A percentile compares a stretch with the other conserved stretches of the same genome.
These are phyloP conservation scores for Suillus discolor DNA, from an alignment of 768 basidiomycete genomes.

Conservation along the genomic window DNA sequence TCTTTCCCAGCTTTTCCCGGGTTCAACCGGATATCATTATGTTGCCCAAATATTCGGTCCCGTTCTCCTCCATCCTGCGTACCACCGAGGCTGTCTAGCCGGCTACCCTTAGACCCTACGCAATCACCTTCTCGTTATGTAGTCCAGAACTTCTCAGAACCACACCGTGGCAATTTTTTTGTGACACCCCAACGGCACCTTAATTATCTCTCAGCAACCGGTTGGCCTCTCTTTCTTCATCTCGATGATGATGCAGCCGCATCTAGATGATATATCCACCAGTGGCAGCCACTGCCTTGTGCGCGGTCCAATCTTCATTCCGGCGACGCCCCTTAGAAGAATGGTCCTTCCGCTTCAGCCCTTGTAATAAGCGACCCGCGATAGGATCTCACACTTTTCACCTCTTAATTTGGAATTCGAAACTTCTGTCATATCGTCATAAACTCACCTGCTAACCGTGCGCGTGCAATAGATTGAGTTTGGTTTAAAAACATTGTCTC, in stretches of 20 bases:
- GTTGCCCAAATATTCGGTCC: background rate
- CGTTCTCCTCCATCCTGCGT: background rate
- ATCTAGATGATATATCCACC: background rate
- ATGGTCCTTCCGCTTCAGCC: background rate
- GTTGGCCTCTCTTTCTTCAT: background rate
- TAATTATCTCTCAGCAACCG: slow-evolving; percentile 4
- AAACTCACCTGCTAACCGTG: background rate
- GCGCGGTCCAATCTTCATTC: background rate
- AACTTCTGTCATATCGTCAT: slow-evolving; percentile 3
- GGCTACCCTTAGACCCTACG: background rate
- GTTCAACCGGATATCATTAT: background rate
- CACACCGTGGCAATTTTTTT: slow-evolving; percentile 3
- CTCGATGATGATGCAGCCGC: background rate
- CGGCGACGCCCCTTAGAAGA: background rate
- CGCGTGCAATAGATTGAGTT: slow-evolving; percentile 1
- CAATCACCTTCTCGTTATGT: background rate
- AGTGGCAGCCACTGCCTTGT: background rate
- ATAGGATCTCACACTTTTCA: slow-evolving; percentile 1
- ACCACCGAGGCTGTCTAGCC: background rate
- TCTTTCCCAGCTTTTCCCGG: background rate
- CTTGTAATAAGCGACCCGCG: slow-evolving; percentile 2
- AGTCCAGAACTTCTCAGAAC: slow-evolving; percentile 7
- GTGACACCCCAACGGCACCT: background rate
- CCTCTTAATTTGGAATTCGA: background rate
- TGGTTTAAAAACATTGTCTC: slow-evolving; percentile 4